phyloP scores from a whole-genome alignment of 495 filamentous ascomycete species.

The Daldinia decipiens region DNA sequence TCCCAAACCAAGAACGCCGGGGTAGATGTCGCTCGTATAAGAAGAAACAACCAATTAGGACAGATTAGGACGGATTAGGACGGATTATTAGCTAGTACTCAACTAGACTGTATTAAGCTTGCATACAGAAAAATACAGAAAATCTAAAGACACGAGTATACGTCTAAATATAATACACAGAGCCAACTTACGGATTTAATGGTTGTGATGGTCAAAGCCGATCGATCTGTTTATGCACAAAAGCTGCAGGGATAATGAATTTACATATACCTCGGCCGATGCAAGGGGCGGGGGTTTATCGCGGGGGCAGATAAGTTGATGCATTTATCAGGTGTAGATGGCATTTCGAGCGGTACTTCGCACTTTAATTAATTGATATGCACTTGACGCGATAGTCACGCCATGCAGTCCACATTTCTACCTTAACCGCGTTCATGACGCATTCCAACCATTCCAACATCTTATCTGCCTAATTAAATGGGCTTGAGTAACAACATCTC shows the following conservation, averaged over 20 bases:
- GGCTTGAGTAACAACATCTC: constrained; percentile 1
- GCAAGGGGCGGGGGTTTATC: constrained; percentile 6
- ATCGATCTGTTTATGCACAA: constrained; percentile 21
- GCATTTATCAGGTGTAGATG: constrained; percentile 21
- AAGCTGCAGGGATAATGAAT: constrained; percentile 15
- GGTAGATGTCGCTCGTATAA: not conserved
- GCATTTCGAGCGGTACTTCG: not conserved
- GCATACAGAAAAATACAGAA: too few relatives aligned
- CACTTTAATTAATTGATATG: constrained; percentile 42
- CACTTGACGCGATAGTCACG: constrained; percentile 46
- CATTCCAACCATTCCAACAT: not conserved
- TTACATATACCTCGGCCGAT: constrained; percentile 33
- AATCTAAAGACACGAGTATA: not conserved
- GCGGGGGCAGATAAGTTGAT: constrained; percentile 18
- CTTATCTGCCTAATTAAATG: not conserved
- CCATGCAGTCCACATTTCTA: not conserved
- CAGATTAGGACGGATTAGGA: not conserved
- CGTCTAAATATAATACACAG: constrained; percentile 3
- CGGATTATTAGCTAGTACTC: too few relatives aligned
- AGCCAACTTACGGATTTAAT: not conserved
- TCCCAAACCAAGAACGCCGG: constrained; percentile 13
- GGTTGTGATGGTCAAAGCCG: constrained; percentile 25
- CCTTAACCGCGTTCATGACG: constrained; percentile 23
- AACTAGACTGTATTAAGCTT: too few relatives aligned
- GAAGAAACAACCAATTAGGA: not conserved